These are phyloP conservation scores for Agrocybe pediades DNA, from an alignment of 768 basidiomycete species.

Conservation along the genomic window DNA sequence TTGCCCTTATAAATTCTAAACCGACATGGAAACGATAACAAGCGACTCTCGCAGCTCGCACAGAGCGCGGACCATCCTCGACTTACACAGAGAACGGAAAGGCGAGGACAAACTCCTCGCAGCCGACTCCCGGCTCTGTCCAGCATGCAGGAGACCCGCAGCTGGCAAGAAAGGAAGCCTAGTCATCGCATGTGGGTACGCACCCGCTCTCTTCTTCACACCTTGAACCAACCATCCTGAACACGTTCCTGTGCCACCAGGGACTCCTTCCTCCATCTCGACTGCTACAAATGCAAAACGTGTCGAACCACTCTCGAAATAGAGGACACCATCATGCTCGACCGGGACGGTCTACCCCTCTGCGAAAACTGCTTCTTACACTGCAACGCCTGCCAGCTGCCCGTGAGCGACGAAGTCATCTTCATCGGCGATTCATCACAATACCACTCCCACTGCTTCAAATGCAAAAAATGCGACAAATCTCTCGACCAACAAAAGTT, in stretches of 20 bases:
- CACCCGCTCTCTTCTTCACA: background rate
- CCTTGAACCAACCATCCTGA: background rate
- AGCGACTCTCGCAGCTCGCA: constrained; percentile 3
- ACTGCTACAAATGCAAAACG: constrained; percentile 22
- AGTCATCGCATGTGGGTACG: constrained; percentile 18
- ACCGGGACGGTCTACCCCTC: constrained; percentile 16
- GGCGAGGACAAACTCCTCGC: background rate
- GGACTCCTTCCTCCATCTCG: constrained; percentile 16
- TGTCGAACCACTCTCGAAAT: constrained; percentile 11
- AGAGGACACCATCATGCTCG: constrained; percentile 14
- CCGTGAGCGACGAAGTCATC: constrained; percentile 8
- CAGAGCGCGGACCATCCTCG: constrained; percentile 13
- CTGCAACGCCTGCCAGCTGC: constrained; percentile 14
- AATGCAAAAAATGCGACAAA: constrained; percentile 15
- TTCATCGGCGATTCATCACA: constrained; percentile 2
- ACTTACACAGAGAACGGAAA: constrained; percentile 9
- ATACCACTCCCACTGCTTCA: constrained; percentile 18
- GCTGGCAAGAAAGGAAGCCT: constrained; percentile 17
- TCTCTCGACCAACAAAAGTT: constrained; percentile 13
- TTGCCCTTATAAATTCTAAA: no score
- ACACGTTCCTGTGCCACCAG: background rate
- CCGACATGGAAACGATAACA: background rate
- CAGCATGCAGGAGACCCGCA: constrained; percentile 14
- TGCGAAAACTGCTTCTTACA: constrained; percentile 16
- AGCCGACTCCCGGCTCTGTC: constrained; percentile 7